Conservation (phyloP, 768 basidiomycete species). For the Suillus clintonianus region DNA sequence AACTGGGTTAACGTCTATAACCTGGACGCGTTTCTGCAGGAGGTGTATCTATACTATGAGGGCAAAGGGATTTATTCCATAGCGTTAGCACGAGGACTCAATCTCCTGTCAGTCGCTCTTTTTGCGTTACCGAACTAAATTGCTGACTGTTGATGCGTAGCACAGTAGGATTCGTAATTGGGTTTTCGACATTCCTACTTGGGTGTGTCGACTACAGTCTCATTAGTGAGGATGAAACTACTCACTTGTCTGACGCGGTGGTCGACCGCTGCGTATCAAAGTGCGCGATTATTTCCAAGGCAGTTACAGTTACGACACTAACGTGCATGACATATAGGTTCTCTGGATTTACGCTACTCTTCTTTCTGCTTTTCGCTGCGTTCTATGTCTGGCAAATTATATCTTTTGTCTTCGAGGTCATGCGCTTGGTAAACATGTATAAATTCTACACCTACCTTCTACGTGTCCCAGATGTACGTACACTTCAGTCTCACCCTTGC, state of each 20-base stretch:
- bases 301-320: slow-evolving; percentile 7
- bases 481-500: neutral
- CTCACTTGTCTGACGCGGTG: slow-evolving; percentile 76
- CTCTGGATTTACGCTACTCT: slow-evolving; percentile 81
- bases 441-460: slow-evolving; percentile 94
- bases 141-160: slow-evolving; percentile 47
- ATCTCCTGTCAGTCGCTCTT: slow-evolving; percentile 77
- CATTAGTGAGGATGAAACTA: slow-evolving; percentile 66
- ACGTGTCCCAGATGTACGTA: slow-evolving; percentile 86
- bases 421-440: slow-evolving; percentile 90
- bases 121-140: slow-evolving; percentile 14
- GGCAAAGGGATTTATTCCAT: slow-evolving; percentile 98
- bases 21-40: slow-evolving; percentile 91
- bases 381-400: slow-evolving; percentile 91
- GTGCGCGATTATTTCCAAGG: slow-evolving; percentile 44
- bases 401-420: slow-evolving; percentile 71
- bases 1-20: slow-evolving; percentile 99
- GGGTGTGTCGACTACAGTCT: slow-evolving; percentile 93
- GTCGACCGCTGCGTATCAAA: slow-evolving; percentile 82
- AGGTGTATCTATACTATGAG: slow-evolving; percentile 94
- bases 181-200: slow-evolving; percentile 95
- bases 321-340: slow-evolving; percentile 50
- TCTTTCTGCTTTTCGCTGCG: slow-evolving; percentile 80
- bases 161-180: slow-evolving; percentile 96
- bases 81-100: slow-evolving; percentile 85